Conservation (phyloP, 2,329 filamentous ascomycete species). For the Camptophora hylomeconis region DNA sequence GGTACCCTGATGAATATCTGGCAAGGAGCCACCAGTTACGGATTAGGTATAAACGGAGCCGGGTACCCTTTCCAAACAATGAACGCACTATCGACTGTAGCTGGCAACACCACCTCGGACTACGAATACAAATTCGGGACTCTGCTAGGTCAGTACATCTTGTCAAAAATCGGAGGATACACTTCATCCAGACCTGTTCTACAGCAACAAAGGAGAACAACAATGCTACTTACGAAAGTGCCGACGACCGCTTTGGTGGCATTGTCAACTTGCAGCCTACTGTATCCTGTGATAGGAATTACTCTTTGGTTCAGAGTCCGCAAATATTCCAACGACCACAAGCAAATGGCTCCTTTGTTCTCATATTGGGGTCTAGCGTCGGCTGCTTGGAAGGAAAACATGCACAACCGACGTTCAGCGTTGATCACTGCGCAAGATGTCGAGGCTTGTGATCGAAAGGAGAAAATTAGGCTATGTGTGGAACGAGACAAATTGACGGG, state of each 20-base stretch:
- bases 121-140: constrained; percentile 1
- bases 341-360: constrained; percentile 1
- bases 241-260: constrained; percentile 12
- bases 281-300: constrained; percentile 12
- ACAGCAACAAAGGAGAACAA: constrained; percentile 10
- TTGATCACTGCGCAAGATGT: not conserved
- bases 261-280: constrained; percentile 10
- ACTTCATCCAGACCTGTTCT: constrained; percentile 9
- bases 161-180: constrained; percentile 14
- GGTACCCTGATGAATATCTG: constrained; percentile 15
- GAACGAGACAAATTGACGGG: not conserved
- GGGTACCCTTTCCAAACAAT: constrained; percentile 12
- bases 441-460: constrained; percentile 1
- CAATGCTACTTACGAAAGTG: constrained; percentile 14
- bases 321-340: not conserved
- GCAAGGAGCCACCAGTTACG: constrained; percentile 10
- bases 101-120: constrained; percentile 2
- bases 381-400: constrained; percentile 1
- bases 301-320: constrained; percentile 5
- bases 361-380: constrained; percentile 1
- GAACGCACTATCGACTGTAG: constrained; percentile 9
- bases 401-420: not conserved
- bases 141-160: constrained; percentile 9
- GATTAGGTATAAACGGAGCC: constrained; percentile 7
- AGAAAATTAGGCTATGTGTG: constrained; percentile 1